Conservation (phyloP, 2,329 filamentous ascomycete genomes). For the Leptographium lundbergii region DNA sequence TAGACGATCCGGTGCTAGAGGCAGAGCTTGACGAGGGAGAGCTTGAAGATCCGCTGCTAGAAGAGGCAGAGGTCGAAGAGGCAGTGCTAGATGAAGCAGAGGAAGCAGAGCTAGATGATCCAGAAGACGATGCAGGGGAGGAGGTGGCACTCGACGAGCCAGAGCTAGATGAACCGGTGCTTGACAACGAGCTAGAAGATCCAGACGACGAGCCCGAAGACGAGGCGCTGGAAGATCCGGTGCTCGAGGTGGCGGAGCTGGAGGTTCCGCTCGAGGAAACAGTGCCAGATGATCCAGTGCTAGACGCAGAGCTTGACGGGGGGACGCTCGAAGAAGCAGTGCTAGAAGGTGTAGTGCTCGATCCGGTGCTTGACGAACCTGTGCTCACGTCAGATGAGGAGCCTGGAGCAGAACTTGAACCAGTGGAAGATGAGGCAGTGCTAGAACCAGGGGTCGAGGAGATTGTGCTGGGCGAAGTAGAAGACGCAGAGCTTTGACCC, state of each 20-base stretch:
- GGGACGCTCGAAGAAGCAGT: not conserved
- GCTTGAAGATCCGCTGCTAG: not conserved
- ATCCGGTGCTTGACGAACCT: not conserved
- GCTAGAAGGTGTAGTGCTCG: not conserved
- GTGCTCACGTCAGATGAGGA: not conserved
- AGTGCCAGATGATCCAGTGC: not conserved
- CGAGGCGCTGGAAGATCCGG: not conserved
- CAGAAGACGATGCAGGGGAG: not conserved
- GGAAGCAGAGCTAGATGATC: not conserved
- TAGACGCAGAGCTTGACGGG: not conserved
- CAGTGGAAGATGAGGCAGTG: not conserved
- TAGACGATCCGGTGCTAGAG: not conserved
- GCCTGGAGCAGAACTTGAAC: not conserved
- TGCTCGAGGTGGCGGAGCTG: not conserved
- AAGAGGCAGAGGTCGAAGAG: not conserved
- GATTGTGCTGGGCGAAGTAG: not conserved
- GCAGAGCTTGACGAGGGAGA: not conserved
- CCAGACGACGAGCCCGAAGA: not conserved
- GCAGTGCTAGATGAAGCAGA: not conserved
- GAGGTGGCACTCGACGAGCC: not conserved
- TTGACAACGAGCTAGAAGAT: not conserved
- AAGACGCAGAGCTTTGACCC: not conserved
- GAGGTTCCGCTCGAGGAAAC: not conserved
- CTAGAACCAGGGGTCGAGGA: not conserved
- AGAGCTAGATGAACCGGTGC: not conserved